Evolutionary conservation across 2,329 filamentous ascomycete species (phyloP).

Genomic region (Alternaria alternata): DNA sequence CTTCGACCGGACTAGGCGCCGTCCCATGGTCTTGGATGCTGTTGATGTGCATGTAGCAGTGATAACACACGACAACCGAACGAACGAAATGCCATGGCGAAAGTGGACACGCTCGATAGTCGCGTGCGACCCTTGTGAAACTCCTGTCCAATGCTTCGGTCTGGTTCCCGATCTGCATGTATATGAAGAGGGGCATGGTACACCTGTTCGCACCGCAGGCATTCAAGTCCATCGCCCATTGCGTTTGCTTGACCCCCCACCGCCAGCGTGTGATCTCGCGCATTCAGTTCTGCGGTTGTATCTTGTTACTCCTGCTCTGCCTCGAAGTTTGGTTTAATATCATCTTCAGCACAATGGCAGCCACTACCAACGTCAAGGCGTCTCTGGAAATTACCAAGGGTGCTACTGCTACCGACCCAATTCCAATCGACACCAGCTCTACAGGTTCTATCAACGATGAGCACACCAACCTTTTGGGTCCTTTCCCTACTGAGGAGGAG

Average conservation of each 20-base stretch:
- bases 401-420: constrained; percentile 36
- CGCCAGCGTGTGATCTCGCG: constrained; percentile 1
- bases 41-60: constrained; percentile 7
- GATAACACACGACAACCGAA: constrained; percentile 25
- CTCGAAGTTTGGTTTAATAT: constrained; percentile 1
- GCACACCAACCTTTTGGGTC: constrained; percentile 29
- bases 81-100: constrained; percentile 10
- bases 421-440: constrained; percentile 35
- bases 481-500: constrained; percentile 48
- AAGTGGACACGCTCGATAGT: constrained; percentile 14
- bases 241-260: constrained; percentile 2
- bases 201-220: constrained; percentile 11
- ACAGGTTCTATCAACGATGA: constrained; percentile 32
- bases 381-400: constrained; percentile 46
- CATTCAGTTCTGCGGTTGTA: background rate
- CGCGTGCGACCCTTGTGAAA: constrained; percentile 24
- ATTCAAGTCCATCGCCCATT: constrained; percentile 17
- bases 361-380: constrained; percentile 34
- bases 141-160: constrained; percentile 16
- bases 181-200: constrained; percentile 28
- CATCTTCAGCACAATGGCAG: constrained; percentile 27
- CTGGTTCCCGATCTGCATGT: constrained; percentile 16
- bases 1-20: constrained; percentile 24
- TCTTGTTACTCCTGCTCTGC: constrained; percentile 4
- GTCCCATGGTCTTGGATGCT: constrained; percentile 19